A percentile compares a stretch with the other conserved stretches of the same genome.
Conservation (phyloP, 768 basidiomycete species). For the Macrolepiota albuminosa region DNA sequence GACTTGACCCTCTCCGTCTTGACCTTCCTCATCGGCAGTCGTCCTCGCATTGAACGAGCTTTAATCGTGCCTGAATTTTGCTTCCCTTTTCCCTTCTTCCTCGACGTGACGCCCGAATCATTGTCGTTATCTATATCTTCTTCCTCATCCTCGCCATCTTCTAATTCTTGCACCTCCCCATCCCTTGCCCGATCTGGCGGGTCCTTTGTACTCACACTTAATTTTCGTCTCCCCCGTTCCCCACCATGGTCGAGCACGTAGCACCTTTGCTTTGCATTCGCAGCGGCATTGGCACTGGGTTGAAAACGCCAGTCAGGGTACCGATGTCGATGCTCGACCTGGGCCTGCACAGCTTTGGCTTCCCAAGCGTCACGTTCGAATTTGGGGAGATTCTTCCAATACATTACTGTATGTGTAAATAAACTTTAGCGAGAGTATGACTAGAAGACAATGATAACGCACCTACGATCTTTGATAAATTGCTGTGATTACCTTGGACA, state of each 20-base stretch:
- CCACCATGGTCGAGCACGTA: slow-evolving; percentile 13
- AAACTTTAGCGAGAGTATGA: not conserved
- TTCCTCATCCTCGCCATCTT: not conserved
- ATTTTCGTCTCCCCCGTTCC: not conserved
- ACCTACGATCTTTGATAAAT: slow-evolving; percentile 80
- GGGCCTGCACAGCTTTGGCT: slow-evolving; percentile 61
- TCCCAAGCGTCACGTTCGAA: slow-evolving; percentile 74
- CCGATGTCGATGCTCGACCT: slow-evolving; percentile 64
- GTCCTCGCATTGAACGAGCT: not conserved
- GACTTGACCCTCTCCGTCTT: not conserved
- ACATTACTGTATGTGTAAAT: slow-evolving; percentile 44
- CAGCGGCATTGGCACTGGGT: slow-evolving; percentile 43
- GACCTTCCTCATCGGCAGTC: slow-evolving; percentile 13
- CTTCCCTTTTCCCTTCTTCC: not conserved
- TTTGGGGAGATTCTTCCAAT: slow-evolving; percentile 67
- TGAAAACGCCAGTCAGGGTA: slow-evolving; percentile 85
- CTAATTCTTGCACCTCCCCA: not conserved
- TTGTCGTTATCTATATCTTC: not conserved
- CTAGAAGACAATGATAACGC: slow-evolving; percentile 7
- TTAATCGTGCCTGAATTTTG: not conserved
- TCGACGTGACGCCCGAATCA: not conserved
- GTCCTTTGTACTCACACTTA: not conserved
- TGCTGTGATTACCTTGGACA: slow-evolving; percentile 77
- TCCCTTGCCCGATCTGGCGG: not conserved
- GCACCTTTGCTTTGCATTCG: slow-evolving; percentile 22